These are phyloP conservation scores for Lachnellula subtilissima DNA, from an alignment of 2,329 filamentous ascomycete species.

Conservation along the genomic window DNA sequence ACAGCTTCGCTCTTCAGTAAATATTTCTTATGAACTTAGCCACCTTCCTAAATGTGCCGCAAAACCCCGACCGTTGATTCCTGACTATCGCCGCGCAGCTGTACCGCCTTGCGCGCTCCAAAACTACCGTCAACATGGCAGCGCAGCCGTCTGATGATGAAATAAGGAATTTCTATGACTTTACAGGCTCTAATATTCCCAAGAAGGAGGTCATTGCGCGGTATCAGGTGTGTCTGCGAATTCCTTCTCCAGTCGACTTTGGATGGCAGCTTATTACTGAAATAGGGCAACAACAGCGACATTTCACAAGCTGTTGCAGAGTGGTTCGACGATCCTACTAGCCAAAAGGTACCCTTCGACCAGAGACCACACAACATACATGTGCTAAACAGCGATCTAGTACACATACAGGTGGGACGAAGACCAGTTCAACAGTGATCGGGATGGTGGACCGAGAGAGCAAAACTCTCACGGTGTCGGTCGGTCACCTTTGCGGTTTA, in stretches of 20 bases:
- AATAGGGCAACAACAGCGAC: conserved; percentile 42
- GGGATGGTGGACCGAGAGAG: conserved; percentile 43
- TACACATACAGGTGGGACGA: conserved; percentile 51
- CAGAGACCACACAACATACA: not conserved
- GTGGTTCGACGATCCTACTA: conserved; percentile 36
- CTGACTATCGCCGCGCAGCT: too few relatives aligned
- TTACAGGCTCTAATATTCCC: conserved; percentile 13
- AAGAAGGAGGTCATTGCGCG: conserved; percentile 22
- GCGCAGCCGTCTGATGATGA: conserved; percentile 22
- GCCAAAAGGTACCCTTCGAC: conserved; percentile 33
- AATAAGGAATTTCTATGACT: conserved; percentile 16
- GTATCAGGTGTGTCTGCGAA: conserved; percentile 20
- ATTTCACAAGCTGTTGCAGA: conserved; percentile 46
- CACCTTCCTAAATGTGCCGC: not conserved
- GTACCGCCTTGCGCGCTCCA: not conserved
- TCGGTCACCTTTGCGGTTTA: conserved; percentile 27
- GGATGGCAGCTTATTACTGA: conserved; percentile 13
- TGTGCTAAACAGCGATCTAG: conserved; percentile 24
- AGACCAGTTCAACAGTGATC: conserved; percentile 45
- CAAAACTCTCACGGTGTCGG: conserved; percentile 38
- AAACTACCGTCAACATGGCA: conserved; percentile 17
- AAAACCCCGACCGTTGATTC: too few relatives aligned
- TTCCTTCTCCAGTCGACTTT: not conserved
- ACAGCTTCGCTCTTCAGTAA: not conserved
- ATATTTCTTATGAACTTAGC: not conserved